Evolutionary conservation across 1,284 basidiomycete species (phyloP).

Genomic region (Kwoniella shivajii): DNA sequence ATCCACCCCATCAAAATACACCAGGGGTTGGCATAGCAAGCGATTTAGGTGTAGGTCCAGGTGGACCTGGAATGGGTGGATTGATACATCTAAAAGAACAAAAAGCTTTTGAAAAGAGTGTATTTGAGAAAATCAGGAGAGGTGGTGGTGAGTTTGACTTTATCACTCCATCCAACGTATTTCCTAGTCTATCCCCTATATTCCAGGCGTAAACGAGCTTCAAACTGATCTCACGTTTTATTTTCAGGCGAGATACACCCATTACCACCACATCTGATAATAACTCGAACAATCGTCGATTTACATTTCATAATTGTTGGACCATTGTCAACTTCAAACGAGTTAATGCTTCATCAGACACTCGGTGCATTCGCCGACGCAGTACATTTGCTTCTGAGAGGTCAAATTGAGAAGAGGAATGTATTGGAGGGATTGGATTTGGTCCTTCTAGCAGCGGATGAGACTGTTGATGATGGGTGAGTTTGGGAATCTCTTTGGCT

Average conservation of each 20-base stretch:
- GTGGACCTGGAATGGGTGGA: slow-evolving; percentile 48
- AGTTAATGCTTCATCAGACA: slow-evolving; percentile 89
- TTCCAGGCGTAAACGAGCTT: too few species aligned
- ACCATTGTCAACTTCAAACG: slow-evolving; percentile 80
- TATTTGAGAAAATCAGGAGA: slow-evolving; percentile 94
- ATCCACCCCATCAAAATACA: slow-evolving; percentile 61
- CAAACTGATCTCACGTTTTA: not conserved
- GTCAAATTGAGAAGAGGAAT: slow-evolving; percentile 92
- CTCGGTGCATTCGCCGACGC: slow-evolving; percentile 86
- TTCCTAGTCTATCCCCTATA: not conserved
- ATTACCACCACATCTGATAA: slow-evolving; percentile 80
- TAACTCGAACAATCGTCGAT: slow-evolving; percentile 93
- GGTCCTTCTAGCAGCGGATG: slow-evolving; percentile 89
- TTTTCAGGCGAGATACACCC: slow-evolving; percentile 96
- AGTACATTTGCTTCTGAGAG: slow-evolving; percentile 78
- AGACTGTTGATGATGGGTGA: slow-evolving; percentile 97
- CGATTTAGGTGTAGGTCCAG: slow-evolving; percentile 51
- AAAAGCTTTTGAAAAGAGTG: slow-evolving; percentile 89
- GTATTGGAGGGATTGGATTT: slow-evolving; percentile 94
- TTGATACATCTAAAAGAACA: slow-evolving; percentile 81
- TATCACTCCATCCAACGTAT: not conserved
- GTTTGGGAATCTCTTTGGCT: slow-evolving; percentile 41
- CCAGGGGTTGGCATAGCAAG: slow-evolving; percentile 49
- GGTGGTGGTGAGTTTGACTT: slow-evolving; percentile 67
- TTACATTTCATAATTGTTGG: slow-evolving; percentile 94